A percentile compares a stretch with the other conserved stretches of the same genome.
Conservation (phyloP, 495 filamentous ascomycete genomes). For the Clohesyomyces aquaticus region DNA sequence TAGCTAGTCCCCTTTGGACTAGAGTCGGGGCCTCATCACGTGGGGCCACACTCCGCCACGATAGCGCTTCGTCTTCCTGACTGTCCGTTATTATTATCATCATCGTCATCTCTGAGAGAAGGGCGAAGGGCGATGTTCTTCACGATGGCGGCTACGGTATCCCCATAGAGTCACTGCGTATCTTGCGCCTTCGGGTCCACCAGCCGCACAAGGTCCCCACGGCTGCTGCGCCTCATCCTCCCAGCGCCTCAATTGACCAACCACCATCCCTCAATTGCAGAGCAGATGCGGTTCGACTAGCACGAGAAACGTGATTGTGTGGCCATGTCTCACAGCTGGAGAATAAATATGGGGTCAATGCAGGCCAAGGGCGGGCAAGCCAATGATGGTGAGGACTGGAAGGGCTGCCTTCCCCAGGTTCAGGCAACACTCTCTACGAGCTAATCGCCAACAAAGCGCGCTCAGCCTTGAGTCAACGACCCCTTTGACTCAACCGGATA, state of each 20-base stretch:
- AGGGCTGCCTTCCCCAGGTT: constrained; percentile 19
- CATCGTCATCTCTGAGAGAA: too few species aligned
- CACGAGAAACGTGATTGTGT: background rate
- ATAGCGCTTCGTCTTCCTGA: too few species aligned
- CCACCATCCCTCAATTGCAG: constrained; percentile 5
- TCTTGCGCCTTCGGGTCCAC: too few species aligned
- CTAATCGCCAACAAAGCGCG: background rate
- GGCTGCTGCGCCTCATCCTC: too few species aligned
- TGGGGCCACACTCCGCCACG: too few species aligned
- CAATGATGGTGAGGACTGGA: background rate
- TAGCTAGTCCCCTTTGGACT: too few species aligned
- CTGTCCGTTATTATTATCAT: too few species aligned
- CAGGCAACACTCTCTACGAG: constrained; percentile 12
- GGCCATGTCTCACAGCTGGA: background rate
- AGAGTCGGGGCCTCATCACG: too few species aligned
- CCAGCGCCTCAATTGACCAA: constrained; percentile 8
- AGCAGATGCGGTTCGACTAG: background rate
- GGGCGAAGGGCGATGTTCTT: too few species aligned
- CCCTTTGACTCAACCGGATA: constrained; percentile 11
- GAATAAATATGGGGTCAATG: background rate
- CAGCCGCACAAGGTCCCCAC: too few species aligned
- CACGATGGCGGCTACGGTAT: too few species aligned
- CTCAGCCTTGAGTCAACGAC: constrained; percentile 13
- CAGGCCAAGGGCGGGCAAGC: background rate
- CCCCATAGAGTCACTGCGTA: too few species aligned